Evolutionary conservation across 352 stramenopile genomes (phyloP).

Genomic region (Globisporangium okanoganense): DNA sequence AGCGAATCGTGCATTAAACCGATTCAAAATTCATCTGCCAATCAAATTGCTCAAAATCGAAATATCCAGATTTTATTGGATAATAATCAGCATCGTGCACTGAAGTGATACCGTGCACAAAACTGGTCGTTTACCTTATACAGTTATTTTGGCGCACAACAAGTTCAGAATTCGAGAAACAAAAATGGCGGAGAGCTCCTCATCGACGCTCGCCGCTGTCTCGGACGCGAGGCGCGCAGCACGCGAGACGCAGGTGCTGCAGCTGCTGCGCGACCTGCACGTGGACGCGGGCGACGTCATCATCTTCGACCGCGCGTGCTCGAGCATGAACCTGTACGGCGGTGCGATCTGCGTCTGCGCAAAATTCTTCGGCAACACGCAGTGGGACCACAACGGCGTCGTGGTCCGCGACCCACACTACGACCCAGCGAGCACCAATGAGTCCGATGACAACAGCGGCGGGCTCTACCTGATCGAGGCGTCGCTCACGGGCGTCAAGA

Average conservation of each 20-base stretch:
- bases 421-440: slow-evolving; percentile 1
- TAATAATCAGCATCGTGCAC: too few relatives aligned
- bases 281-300: slow-evolving; percentile 79
- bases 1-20: too few relatives aligned
- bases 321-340: slow-evolving; percentile 73
- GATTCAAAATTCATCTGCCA: too few relatives aligned
- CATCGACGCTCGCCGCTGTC: too few relatives aligned
- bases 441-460: slow-evolving; percentile 10
- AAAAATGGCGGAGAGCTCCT: too few relatives aligned
- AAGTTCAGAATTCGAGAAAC: too few relatives aligned
- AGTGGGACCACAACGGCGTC: slow-evolving; percentile 86
- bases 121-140: too few relatives aligned
- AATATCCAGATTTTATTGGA: too few relatives aligned
- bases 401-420: slow-evolving; percentile 47
- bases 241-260: slow-evolving; percentile 28
- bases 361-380: slow-evolving; percentile 79
- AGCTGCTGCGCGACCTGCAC: slow-evolving; percentile 45
- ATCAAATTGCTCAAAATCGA: too few relatives aligned
- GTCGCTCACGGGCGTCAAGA: slow-evolving; percentile 75
- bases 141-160: too few relatives aligned
- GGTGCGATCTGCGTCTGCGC: slow-evolving; percentile 70
- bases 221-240: too few relatives aligned
- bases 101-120: too few relatives aligned
- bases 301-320: slow-evolving; percentile 78
- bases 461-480: slow-evolving; percentile 75